Evolutionary conservation across 176 grass and related monocot species (phyloP).

Genomic region (Musa schizocarpa): DNA sequence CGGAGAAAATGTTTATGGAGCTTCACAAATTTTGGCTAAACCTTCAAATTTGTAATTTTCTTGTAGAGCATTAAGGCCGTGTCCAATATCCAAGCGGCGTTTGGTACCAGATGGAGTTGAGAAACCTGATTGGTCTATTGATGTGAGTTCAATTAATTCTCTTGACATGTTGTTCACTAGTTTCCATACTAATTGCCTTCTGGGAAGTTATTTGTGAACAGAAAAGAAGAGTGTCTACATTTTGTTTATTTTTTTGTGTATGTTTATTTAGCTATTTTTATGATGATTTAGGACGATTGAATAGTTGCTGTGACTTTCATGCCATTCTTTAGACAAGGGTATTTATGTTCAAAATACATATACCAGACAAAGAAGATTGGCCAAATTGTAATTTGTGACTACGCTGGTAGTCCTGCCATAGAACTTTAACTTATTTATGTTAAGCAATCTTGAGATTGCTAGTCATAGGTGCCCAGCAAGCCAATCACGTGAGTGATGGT

Average conservation of each 20-base stretch:
- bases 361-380: neutral
- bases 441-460: neutral
- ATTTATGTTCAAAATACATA: neutral
- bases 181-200: neutral
- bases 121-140: slow-evolving; percentile 85
- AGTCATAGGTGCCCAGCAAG: no score
- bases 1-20: neutral
- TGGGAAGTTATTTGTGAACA: neutral
- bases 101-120: slow-evolving; percentile 57
- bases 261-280: slow-evolving; percentile 6
- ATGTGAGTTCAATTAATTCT: slow-evolving; percentile 46
- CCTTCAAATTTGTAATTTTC: slow-evolving; percentile 4
- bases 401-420: neutral
- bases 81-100: slow-evolving; percentile 78
- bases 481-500: no score
- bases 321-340: neutral
- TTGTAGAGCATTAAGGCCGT: slow-evolving; percentile 77
- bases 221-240: no score
- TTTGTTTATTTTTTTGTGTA: no score
- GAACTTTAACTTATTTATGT: neutral
- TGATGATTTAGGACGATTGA: neutral
- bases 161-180: neutral
- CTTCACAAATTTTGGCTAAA: neutral
- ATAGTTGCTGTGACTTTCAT: no score
- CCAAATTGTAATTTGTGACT: neutral